These are phyloP conservation scores for Inga leiocalycina DNA, from an alignment of 306 rosid genomes.

Conservation along the genomic window DNA sequence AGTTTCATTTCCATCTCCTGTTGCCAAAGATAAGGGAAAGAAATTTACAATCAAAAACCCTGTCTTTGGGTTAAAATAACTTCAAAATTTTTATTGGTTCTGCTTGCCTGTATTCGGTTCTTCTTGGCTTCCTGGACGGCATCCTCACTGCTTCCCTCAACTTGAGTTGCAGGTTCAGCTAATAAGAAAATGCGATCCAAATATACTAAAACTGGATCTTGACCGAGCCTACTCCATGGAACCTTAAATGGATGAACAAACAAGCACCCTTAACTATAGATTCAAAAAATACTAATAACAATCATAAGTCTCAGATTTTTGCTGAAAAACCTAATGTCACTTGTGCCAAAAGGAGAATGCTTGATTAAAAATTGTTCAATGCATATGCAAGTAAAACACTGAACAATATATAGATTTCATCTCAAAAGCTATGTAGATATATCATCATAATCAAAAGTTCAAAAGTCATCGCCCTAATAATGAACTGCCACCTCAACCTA, in stretches of 20 bases:
- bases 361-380: constrained; percentile 13
- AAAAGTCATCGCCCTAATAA: constrained; percentile 5
- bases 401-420: constrained; percentile 3
- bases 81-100: constrained; percentile 20
- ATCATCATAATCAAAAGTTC: not conserved
- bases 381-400: not conserved
- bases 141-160: constrained; percentile 82
- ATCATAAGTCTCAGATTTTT: not conserved
- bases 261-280: constrained; percentile 28
- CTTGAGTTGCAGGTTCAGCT: constrained; percentile 96
- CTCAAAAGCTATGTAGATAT: not conserved
- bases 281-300: not conserved
- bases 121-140: constrained; percentile 92
- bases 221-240: constrained; percentile 99
- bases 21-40: constrained; percentile 41
- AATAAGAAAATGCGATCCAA: constrained; percentile 91
- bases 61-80: constrained; percentile 20
- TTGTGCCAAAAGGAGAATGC: constrained; percentile 24
- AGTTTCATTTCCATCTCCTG: constrained; percentile 93
- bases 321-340: not conserved
- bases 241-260: constrained; percentile 53
- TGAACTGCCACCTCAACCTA: constrained; percentile 21
- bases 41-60: constrained; percentile 20
- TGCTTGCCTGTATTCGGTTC: constrained; percentile 71
- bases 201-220: constrained; percentile 91